Percentiles rank a stretch among this genome's conserved stretches.
phyloP scores from a whole-genome alignment of 179 eudicot species.

The Silene coronaria region DNA sequence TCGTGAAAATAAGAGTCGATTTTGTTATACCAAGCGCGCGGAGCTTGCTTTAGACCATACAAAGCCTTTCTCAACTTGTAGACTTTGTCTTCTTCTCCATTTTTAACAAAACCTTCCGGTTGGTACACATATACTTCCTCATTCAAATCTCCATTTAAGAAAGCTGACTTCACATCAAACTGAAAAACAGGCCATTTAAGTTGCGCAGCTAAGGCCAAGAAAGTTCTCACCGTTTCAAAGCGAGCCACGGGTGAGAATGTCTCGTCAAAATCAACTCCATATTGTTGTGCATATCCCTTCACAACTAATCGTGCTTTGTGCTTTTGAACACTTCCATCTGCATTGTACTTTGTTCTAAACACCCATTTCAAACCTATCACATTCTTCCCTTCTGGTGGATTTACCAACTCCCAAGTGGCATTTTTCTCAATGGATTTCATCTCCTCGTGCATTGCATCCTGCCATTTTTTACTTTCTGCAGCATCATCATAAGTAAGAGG shows the following conservation, averaged over 20 bases:
- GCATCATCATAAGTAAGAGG: too few relatives aligned
- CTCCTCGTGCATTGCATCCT: too few relatives aligned
- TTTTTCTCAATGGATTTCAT: too few relatives aligned
- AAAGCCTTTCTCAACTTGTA: slow-evolving; percentile 9
- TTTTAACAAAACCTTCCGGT: background rate
- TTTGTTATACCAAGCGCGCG: slow-evolving; percentile 11
- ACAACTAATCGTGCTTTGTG: too few relatives aligned
- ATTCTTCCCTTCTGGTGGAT: too few relatives aligned
- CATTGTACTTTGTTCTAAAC: too few relatives aligned
- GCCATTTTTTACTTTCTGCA: too few relatives aligned
- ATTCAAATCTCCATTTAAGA: background rate
- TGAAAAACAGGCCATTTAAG: background rate
- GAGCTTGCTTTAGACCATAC: slow-evolving; percentile 13
- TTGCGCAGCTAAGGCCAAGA: background rate
- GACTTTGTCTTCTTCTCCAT: background rate
- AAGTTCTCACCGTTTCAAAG: background rate
- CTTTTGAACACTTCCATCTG: too few relatives aligned
- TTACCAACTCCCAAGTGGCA: too few relatives aligned
- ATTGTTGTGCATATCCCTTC: too few relatives aligned
- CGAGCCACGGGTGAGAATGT: background rate
- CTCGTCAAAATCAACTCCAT: too few relatives aligned
- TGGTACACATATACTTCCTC: background rate
- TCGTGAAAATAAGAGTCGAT: slow-evolving; percentile 15
- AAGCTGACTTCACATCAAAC: background rate
- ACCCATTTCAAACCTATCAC: too few relatives aligned